phyloP scores from a whole-genome alignment of 805 yeast genomes.

The Saccharomycopsis sp. region DNA sequence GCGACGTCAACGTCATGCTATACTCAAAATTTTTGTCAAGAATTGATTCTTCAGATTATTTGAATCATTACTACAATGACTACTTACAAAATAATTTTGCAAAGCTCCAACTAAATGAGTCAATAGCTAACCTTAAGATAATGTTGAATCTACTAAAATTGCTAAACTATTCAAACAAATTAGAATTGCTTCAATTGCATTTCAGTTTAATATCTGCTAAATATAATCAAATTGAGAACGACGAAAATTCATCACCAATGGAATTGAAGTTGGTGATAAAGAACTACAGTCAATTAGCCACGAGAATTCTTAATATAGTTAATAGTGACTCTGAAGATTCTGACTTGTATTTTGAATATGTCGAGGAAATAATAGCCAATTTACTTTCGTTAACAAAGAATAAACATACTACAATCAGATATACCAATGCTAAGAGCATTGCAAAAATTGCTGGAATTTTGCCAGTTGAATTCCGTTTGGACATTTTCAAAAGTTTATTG shows the following conservation, averaged over 20 bases:
- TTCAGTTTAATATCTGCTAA: neutral
- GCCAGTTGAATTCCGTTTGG: slow-evolving; percentile 33
- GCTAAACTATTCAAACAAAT: slow-evolving; percentile 12
- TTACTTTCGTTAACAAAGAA: slow-evolving; percentile 39
- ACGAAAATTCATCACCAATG: slow-evolving; percentile 4
- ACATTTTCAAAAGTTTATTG: slow-evolving; percentile 28
- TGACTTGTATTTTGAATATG: slow-evolving; percentile 29
- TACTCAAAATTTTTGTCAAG: slow-evolving; percentile 46
- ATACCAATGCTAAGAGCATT: slow-evolving; percentile 59
- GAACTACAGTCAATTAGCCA: slow-evolving; percentile 24
- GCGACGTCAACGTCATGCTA: slow-evolving; percentile 44
- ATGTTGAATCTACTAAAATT: slow-evolving; percentile 13
- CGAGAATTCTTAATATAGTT: slow-evolving; percentile 16
- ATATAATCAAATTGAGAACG: slow-evolving; percentile 2
- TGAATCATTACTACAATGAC: slow-evolving; percentile 27
- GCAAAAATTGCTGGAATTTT: slow-evolving; percentile 38
- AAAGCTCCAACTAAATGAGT: slow-evolving; percentile 1
- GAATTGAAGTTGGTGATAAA: slow-evolving; percentile 23
- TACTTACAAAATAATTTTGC: slow-evolving; percentile 18
- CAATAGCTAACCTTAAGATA: slow-evolving; percentile 8
- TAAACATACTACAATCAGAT: slow-evolving; percentile 51
- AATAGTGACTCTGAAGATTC: slow-evolving; percentile 21
- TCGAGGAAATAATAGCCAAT: slow-evolving; percentile 45
- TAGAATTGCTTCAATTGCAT: slow-evolving; percentile 23
- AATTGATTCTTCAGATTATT: slow-evolving; percentile 31